Base-by-base conservation (phyloP, 495 filamentous ascomycete genomes). In the Trichocladium antarcticum region DNA sequence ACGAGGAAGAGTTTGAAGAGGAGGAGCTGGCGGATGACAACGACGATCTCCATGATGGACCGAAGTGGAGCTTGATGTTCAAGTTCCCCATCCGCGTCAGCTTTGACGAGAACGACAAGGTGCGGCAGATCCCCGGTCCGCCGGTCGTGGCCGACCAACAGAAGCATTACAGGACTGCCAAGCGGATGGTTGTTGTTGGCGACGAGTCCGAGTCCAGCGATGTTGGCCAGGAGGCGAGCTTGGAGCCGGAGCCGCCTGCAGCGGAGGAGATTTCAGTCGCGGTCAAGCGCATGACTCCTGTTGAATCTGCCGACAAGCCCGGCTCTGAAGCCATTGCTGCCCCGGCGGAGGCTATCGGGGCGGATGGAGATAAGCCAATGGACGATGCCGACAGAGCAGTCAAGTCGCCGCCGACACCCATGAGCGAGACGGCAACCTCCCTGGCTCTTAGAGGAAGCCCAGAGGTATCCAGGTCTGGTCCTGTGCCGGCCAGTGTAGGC, bases 61-160 rank as follows among this genome's bases (percentile, higher is more conserved):
- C 19, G 58, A 64, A 47, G 54, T 55, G 50, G 47, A 83, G 77
- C 47, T 71, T 84, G 21, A 72, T 89, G 29, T 79, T 87, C 51
- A 82, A 82, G 53, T 72, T 89, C 38, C 72, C 66, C 4, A 59
- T 74, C 21, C 61, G 58, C 3, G 62, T 61, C 12, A 22, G 46
- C 1, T 51, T 67, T 32, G 61, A 60, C 22, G 56, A 62, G 48
- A 42, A 65, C 38, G 49, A 49, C 53, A 59, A 64, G 53, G 63
- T 50, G 17, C 51, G 43, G 6, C 45, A 46, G 22, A 38, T 65
- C 20, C 49, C 58, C 3, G 60, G 62, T 0, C 52, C 59, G 21
- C 57, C 59, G 9, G 46, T 54, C 3, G 47, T 16, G n/a, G 24
- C 6, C 28, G 37, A 47, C 4, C 55, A 47, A 20, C 43, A 47